These are phyloP conservation scores for Populus hybrid DNA, from an alignment of 441 rosid genomes.

Conservation along the genomic window DNA sequence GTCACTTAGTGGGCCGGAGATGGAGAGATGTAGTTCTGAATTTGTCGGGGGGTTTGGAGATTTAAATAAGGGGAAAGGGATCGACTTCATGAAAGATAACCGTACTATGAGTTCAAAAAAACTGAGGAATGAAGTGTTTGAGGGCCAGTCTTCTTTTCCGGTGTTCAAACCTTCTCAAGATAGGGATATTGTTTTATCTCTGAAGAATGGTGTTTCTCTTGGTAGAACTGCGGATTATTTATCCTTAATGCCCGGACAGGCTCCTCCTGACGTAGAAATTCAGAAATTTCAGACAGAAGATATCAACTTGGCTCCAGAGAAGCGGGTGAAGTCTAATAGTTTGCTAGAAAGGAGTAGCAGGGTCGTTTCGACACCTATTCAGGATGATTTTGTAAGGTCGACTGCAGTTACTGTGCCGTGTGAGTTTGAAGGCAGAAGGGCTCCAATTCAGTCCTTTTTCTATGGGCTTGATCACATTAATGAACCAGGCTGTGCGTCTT, in stretches of 20 bases:
- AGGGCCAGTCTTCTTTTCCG: conserved; percentile 26
- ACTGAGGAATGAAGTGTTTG: conserved; percentile 23
- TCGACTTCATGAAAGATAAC: conserved; percentile 24
- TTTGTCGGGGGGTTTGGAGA: conserved; percentile 21
- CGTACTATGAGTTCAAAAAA: conserved; percentile 13
- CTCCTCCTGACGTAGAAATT: conserved; percentile 21
- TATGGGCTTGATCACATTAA: conserved; percentile 16
- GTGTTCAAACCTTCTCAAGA: conserved; percentile 24
- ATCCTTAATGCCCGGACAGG: not conserved
- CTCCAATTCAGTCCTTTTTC: conserved; percentile 19
- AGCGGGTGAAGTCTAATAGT: conserved; percentile 24
- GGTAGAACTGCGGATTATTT: conserved; percentile 5
- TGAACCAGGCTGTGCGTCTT: conserved; percentile 25
- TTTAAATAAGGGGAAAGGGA: conserved; percentile 18
- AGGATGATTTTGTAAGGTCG: conserved; percentile 26
- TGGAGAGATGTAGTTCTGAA: conserved; percentile 13
- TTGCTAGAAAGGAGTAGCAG: conserved; percentile 25
- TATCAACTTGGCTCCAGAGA: conserved; percentile 20
- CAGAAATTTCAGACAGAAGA: conserved; percentile 23
- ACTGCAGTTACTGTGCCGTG: conserved; percentile 30
- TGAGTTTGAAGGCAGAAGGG: conserved; percentile 18
- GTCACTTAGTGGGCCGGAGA: conserved; percentile 9
- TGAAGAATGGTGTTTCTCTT: conserved; percentile 15
- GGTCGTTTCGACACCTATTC: conserved; percentile 24
- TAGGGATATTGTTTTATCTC: conserved; percentile 12